Base-by-base conservation (phyloP, 345 rosid genomes). In the Eucalyptus paniculata region DNA sequence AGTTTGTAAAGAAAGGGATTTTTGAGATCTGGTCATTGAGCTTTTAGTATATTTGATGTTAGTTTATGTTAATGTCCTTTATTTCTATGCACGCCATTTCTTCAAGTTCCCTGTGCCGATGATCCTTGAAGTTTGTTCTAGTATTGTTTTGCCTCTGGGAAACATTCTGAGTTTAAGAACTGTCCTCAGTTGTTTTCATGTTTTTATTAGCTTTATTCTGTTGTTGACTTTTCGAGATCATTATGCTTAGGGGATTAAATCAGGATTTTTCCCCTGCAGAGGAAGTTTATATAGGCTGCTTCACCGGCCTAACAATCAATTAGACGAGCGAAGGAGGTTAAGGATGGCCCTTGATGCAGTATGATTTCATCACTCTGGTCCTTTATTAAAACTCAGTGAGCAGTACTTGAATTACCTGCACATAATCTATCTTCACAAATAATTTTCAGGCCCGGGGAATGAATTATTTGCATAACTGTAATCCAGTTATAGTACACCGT, bases 311-410 rank as follows among this genome's bases (percentile, higher is more conserved):
- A 96, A 96, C 94, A 96, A 95, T 94, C 99, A 96, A 92, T 93
- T 97, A 88, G 99, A 97, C 89, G 99, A 96, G 91, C 92, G 99
- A 89, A 96, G 95, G 93, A 96, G 99, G 87, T 93, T 96, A 92
- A 96, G 97, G 95, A 96, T 96, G 97, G 99, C 99, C 87, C 95
- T 97, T 58, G 98, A 96, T 94, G 96, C 99, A 90, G 99, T 97
- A 96, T 88, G 94, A 87, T 88, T 91, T 91, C 81, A 45, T 85
- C 62, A 86, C 83, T 40, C 49, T 32, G 23, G 26, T 87, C 32
- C 45, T 34, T 54, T 10, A 19, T 56, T 56, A 26, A 44, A 80
- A 44, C 88, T 50, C 58, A 86, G 65, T 45, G 90, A n/a, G 34
- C 85, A 34, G n/a, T n/a, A n/a, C 30, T 49, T 88, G 87, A 91